A percentile compares a stretch with the other conserved stretches of the same genome.
phyloP scores from a whole-genome alignment of 2,329 filamentous ascomycete genomes.

The Cadophora luteo-olivacea region DNA sequence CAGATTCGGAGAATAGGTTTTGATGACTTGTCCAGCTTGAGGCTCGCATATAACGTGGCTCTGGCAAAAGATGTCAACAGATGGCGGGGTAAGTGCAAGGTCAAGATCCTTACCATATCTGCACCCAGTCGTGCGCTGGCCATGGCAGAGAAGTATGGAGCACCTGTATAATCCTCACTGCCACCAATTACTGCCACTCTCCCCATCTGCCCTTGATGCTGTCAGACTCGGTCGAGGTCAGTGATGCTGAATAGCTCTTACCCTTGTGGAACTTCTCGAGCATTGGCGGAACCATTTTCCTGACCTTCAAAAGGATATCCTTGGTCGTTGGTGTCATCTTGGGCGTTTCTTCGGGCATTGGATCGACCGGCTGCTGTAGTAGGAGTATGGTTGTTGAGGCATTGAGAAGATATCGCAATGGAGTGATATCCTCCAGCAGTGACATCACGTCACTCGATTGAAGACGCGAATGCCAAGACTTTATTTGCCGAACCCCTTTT shows the following conservation, averaged over 20 bases:
- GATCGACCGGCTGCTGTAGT: not conserved
- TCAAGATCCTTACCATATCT: slow-evolving; percentile 72
- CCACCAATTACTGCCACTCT: slow-evolving; percentile 93
- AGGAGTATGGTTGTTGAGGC: not conserved
- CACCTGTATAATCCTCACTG: slow-evolving; percentile 94
- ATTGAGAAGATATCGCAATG: not conserved
- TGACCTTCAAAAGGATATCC: slow-evolving; percentile 79
- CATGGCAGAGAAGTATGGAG: slow-evolving; percentile 98
- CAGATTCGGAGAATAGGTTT: slow-evolving; percentile 95
- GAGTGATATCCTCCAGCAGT: not conserved
- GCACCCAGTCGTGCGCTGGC: slow-evolving; percentile 89
- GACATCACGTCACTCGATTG: not conserved
- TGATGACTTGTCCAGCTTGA: slow-evolving; percentile 86
- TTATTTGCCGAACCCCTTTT: not conserved
- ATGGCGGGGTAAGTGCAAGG: not conserved
- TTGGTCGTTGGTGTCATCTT: slow-evolving; percentile 74
- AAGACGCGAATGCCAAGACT: not conserved
- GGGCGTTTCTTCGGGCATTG: slow-evolving; percentile 42
- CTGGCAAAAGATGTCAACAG: slow-evolving; percentile 50
- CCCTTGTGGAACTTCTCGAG: slow-evolving; percentile 96
- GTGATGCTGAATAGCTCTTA: slow-evolving; percentile 44
- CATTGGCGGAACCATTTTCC: slow-evolving; percentile 93
- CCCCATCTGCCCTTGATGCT: slow-evolving; percentile 74
- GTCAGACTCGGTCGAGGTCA: slow-evolving; percentile 10
- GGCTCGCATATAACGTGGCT: slow-evolving; percentile 96